These are phyloP conservation scores for Saccharomycopsis amapae DNA, from an alignment of 805 yeast species.

Conservation along the genomic window DNA sequence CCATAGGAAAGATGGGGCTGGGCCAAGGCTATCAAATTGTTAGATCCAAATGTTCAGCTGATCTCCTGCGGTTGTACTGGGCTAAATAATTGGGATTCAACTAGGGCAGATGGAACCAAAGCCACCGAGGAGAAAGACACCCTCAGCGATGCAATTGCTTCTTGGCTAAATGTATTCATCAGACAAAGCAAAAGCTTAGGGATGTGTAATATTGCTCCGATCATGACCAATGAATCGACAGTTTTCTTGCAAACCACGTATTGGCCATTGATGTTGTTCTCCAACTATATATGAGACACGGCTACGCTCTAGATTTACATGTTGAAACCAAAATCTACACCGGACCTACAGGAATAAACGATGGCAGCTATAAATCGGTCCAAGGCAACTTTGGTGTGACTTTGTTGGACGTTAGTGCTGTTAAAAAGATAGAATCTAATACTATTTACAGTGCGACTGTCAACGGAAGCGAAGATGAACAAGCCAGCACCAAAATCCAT, in stretches of 20 bases:
- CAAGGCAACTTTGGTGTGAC: constrained; percentile 24
- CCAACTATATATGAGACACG: constrained; percentile 31
- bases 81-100: constrained; percentile 29
- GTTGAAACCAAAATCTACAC: constrained; percentile 27
- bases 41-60: constrained; percentile 27
- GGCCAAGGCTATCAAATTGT: constrained; percentile 31
- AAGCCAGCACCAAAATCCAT: constrained; percentile 24
- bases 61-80: constrained; percentile 31
- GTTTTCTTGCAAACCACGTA: constrained; percentile 30
- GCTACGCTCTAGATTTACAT: constrained; percentile 28
- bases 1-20: constrained; percentile 25
- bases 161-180: constrained; percentile 31
- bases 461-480: constrained; percentile 26
- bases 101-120: constrained; percentile 27
- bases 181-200: constrained; percentile 29
- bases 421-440: constrained; percentile 22
- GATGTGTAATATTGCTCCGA: constrained; percentile 33
- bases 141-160: constrained; percentile 30
- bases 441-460: constrained; percentile 28
- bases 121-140: constrained; percentile 31
- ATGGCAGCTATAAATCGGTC: constrained; percentile 25
- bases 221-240: constrained; percentile 27
- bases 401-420: constrained; percentile 27
- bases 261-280: constrained; percentile 27
- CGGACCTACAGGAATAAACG: constrained; percentile 26